phyloP scores from a whole-genome alignment of 2,329 filamentous ascomycete genomes.

The Epichloe festucae region DNA sequence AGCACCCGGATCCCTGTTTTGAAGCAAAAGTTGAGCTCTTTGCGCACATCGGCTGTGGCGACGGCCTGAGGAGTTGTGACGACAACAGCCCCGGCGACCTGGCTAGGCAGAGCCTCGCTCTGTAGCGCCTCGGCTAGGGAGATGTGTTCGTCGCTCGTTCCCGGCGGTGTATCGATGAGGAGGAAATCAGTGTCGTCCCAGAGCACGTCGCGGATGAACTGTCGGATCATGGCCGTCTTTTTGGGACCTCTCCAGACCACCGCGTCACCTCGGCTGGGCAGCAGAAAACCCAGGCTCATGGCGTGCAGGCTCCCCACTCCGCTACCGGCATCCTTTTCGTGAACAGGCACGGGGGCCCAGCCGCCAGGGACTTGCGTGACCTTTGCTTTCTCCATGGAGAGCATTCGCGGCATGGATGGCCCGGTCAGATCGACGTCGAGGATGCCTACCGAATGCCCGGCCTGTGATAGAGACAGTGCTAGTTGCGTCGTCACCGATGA shows the following conservation, averaged over 20 bases:
- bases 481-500: conserved; percentile 96
- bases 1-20: conserved; percentile 72
- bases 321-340: conserved; percentile 40
- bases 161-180: conserved; percentile 89
- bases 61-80: conserved; percentile 96
- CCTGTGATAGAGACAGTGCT: conserved; percentile 72
- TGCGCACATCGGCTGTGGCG: conserved; percentile 83
- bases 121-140: conserved; percentile 80
- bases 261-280: conserved; percentile 71
- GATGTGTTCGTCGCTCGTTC: conserved; percentile 95
- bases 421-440: conserved; percentile 94
- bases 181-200: conserved; percentile 86
- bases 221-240: conserved; percentile 97
- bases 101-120: conserved; percentile 45
- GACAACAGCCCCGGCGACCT: conserved; percentile 77
- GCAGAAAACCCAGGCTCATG: conserved; percentile 88
- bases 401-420: conserved; percentile 89
- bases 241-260: conserved; percentile 97
- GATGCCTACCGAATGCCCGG: conserved; percentile 82
- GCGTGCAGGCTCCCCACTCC: conserved; percentile 57
- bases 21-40: conserved; percentile 84
- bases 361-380: conserved; percentile 84
- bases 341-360: conserved; percentile 76
- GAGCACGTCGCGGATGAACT: conserved; percentile 83
- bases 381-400: conserved; percentile 77